Percentiles rank a stretch among this genome's conserved stretches.
Evolutionary conservation across 208 protist species (phyloP).

Genomic region (Vickermania ingenoplastis): DNA sequence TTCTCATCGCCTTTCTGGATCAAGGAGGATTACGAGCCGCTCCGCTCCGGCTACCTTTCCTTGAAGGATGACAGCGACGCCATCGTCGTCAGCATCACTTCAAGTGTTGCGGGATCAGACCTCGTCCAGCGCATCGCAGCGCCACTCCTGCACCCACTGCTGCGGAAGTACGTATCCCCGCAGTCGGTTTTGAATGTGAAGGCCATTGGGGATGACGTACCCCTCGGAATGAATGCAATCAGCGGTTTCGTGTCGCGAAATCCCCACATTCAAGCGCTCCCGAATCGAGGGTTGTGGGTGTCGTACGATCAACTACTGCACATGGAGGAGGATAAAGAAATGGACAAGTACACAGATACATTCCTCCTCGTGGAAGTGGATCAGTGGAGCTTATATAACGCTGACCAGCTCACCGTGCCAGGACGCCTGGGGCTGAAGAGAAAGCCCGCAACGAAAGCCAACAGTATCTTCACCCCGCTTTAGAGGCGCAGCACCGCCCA

Average conservation of each 20-base stretch:
- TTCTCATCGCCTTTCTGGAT: conserved; percentile 86
- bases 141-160: conserved; percentile 39
- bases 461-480: neutral
- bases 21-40: conserved; percentile 37
- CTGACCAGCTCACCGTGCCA: conserved; percentile 73
- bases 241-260: conserved; percentile 57
- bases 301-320: conserved; percentile 78
- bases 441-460: neutral
- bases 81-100: conserved; percentile 71
- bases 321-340: conserved; percentile 28
- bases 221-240: conserved; percentile 74
- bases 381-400: conserved; percentile 82
- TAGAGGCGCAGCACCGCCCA: no score
- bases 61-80: conserved; percentile 69
- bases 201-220: conserved; percentile 16
- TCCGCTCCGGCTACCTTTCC: conserved; percentile 52
- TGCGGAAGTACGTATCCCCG: conserved; percentile 10
- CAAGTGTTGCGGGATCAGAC: conserved; percentile 43
- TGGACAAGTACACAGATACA: conserved; percentile 9
- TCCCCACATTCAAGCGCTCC: conserved; percentile 54
- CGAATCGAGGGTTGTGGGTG: conserved; percentile 68
- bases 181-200: conserved; percentile 4
- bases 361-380: conserved; percentile 69
- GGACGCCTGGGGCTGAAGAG: conserved; percentile 56
- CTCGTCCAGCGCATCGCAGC: conserved; percentile 37